These are phyloP conservation scores for Phytophthora hibernalis DNA, from an alignment of 352 stramenopile genomes.

Conservation along the genomic window DNA sequence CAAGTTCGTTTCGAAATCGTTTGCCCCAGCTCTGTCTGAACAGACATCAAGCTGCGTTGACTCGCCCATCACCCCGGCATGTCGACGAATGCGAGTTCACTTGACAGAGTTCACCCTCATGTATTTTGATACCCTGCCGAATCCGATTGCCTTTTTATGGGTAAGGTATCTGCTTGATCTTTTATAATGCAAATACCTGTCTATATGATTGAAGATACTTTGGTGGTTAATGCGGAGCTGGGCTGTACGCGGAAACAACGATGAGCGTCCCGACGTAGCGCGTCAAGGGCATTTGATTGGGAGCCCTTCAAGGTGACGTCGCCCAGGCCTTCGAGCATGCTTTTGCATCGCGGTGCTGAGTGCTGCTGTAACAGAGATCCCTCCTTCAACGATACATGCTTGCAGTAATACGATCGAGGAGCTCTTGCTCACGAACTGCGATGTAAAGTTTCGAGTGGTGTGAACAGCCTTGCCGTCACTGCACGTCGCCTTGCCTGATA, in stretches of 20 bases:
- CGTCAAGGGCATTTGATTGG: constrained; percentile 36
- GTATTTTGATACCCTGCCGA: background rate
- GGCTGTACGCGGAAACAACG: background rate
- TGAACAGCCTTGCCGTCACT: no score
- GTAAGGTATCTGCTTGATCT: no score
- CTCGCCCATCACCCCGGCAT: constrained; percentile 15
- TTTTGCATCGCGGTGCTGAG: constrained; percentile 10
- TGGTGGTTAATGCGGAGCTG: background rate
- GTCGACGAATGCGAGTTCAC: constrained; percentile 27
- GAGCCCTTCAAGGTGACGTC: constrained; percentile 2
- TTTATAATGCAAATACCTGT: background rate
- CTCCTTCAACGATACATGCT: no score
- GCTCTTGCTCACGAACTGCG: background rate
- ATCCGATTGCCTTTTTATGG: no score
- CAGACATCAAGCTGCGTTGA: constrained; percentile 24
- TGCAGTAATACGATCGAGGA: background rate
- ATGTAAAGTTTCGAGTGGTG: no score
- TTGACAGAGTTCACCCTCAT: background rate
- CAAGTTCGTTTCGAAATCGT: constrained; percentile 7
- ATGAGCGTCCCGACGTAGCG: constrained; percentile 20
- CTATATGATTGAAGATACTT: background rate
- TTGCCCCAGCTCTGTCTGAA: constrained; percentile 7
- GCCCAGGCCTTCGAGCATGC: background rate
- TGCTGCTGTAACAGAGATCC: background rate
- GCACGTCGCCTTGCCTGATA: background rate